Conservation (phyloP, 306 rosid species). For the Rosa lucieae region DNA sequence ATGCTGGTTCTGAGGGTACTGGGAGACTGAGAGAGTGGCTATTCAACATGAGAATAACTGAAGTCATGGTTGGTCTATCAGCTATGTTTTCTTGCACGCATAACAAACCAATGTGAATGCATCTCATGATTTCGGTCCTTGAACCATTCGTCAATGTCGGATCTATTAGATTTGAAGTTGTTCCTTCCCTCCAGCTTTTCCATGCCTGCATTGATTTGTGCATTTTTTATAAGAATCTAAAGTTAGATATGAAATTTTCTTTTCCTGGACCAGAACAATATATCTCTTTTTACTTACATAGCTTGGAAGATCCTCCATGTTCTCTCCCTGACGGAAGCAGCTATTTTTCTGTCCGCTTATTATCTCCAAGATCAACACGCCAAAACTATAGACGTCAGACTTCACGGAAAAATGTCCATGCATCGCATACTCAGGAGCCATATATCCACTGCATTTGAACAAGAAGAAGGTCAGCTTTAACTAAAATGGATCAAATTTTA, state of each 20-base stretch:
- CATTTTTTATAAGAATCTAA: too few relatives aligned
- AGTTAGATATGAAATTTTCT: neutral
- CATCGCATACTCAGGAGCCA: neutral
- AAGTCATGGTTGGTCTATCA: slow-evolving; percentile 1
- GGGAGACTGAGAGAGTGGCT: neutral
- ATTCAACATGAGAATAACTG: slow-evolving; percentile 6
- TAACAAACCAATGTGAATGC: slow-evolving; percentile 1
- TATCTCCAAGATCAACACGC: neutral
- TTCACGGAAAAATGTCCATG: neutral
- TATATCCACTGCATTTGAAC: neutral
- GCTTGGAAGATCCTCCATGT: neutral
- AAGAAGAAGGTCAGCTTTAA: neutral
- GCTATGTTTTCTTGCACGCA: slow-evolving; percentile 1
- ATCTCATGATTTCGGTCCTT: slow-evolving; percentile 3
- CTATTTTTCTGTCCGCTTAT: neutral
- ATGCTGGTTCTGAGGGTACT: slow-evolving; percentile 3
- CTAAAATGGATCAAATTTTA: too few relatives aligned
- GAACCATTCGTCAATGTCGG: neutral
- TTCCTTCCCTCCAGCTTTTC: neutral
- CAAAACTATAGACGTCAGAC: slow-evolving; percentile 1
- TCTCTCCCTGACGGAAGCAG: neutral
- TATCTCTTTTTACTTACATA: neutral
- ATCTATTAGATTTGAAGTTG: neutral
- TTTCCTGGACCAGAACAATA: too few relatives aligned
- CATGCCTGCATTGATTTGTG: neutral